Percentiles rank a stretch among this genome's conserved stretches.
These are phyloP conservation scores for Boletellus sp. DNA, from an alignment of 1,284 basidiomycete genomes.

Conservation along the genomic window DNA sequence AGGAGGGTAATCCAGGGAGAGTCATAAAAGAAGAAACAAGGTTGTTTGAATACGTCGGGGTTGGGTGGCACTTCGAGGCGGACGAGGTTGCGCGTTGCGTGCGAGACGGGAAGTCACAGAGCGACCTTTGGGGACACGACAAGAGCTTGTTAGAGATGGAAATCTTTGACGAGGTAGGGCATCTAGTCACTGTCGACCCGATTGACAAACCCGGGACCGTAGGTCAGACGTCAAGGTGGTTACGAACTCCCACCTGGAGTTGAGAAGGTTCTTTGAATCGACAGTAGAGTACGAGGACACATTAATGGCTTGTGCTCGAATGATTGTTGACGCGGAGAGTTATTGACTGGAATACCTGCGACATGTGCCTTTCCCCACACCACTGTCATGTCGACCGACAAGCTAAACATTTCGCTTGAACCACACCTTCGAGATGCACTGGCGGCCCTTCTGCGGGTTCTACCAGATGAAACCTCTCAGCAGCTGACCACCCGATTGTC, in stretches of 20 bases:
- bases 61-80: conserved; percentile 73
- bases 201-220: not conserved
- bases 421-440: conserved; percentile 54
- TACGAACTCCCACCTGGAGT: conserved; percentile 47
- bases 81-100: conserved; percentile 84
- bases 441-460: conserved; percentile 39
- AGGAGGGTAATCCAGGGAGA: conserved; percentile 45
- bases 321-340: too few species aligned
- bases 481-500: conserved; percentile 40
- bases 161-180: conserved; percentile 74
- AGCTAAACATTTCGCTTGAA: conserved; percentile 65
- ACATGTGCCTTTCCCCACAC: too few species aligned
- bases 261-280: conserved; percentile 38
- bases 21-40: conserved; percentile 53
- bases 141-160: conserved; percentile 78
- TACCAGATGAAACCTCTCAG: conserved; percentile 44
- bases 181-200: not conserved
- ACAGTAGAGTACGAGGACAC: not conserved
- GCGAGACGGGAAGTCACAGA: conserved; percentile 72
- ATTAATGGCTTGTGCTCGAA: not conserved
- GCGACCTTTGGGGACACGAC: conserved; percentile 67
- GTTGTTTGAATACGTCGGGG: conserved; percentile 53
- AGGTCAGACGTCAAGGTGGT: conserved; percentile 51
- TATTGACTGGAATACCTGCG: too few species aligned
- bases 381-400: conserved; percentile 7